phyloP scores from a whole-genome alignment of 148 eudicot genomes.

The Chenopodium berlandieri region DNA sequence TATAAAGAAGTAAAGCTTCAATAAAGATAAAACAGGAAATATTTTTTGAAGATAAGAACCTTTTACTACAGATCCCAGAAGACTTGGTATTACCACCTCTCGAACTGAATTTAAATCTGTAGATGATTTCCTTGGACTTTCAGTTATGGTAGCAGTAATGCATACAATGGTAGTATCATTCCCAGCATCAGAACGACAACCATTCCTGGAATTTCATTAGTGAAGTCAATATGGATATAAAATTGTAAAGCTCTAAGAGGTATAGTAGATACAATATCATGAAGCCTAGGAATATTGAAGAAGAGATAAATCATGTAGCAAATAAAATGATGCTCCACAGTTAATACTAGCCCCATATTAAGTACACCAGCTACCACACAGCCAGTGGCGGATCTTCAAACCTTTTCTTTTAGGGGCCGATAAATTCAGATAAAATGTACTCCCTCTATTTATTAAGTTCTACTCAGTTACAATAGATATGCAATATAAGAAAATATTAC shows the following conservation, averaged over 20 bases:
- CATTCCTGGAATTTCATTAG: slow-evolving; percentile 42
- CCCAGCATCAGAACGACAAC: slow-evolving; percentile 35
- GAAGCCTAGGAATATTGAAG: not conserved
- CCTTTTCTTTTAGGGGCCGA: too few species aligned
- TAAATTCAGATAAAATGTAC: too few species aligned
- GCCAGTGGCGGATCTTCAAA: not conserved
- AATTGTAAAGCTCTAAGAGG: not conserved
- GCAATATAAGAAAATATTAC: too few species aligned
- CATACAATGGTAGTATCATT: slow-evolving; percentile 37
- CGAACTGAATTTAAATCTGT: slow-evolving; percentile 43
- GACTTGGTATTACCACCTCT: slow-evolving; percentile 61
- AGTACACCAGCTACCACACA: not conserved
- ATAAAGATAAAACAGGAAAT: not conserved
- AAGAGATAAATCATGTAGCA: slow-evolving; percentile 8
- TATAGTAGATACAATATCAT: not conserved
- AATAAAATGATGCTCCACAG: not conserved
- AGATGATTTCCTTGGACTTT: slow-evolving; percentile 34
- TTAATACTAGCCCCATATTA: not conserved
- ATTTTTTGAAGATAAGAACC: slow-evolving; percentile 32
- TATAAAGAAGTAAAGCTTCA: not conserved
- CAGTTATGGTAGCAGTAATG: slow-evolving; percentile 50
- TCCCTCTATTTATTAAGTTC: too few species aligned
- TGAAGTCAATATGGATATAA: slow-evolving; percentile 17
- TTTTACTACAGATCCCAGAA: slow-evolving; percentile 64
- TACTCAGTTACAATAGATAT: too few species aligned